Evolutionary conservation across 2,329 filamentous ascomycete genomes (phyloP), one percentile per base, ranked within the genome.

Genomic region (Fusarium torreyae): DNA sequence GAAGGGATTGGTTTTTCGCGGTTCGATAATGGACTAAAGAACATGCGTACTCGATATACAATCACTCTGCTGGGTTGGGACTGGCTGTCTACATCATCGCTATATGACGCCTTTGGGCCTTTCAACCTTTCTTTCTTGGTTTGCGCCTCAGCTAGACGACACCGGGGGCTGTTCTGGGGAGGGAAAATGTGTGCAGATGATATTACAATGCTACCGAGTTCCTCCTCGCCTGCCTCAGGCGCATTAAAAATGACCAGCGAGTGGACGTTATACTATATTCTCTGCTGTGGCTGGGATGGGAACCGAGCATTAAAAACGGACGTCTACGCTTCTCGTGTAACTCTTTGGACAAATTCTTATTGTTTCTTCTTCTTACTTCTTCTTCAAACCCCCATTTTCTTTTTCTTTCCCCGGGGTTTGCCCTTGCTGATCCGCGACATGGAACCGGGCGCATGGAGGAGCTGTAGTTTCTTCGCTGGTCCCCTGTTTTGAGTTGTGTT

Each of bases 261-360:
- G 52, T 42, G 51, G 26, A 24, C 58, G 61, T 48, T 65, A 53
- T 60, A 65, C 34, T 66, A 49, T 53, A 44, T 28, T 65, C 46
- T 64, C 20, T 51, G 31, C 31, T n/a, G 42, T 39, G 60, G 57
- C 44, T 36, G 33, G 43, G 20, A 51, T 46, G 55, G 63, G 33
- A 57, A 39, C 36, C 44, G 55, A 49, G 44, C 55, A 60, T 56
- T 54, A 70, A 74, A 74, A 48, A 59, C 63, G 62, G 69, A 64
- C 42, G 56, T 65, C 64, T 71, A 70, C 57, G 65, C 59, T 75
- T 72, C 54, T 72, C 57, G 49, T 75, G 72, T 73, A 75, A 67
- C 63, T 69, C 60, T 72, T 72, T 63, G 33, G 63, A 51, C 40
- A 48, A 69, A 63, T 69, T 63, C 40, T 61, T 66, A 45, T 55